Evolutionary conservation across 1,284 basidiomycete species (phyloP).

Genomic region (Pholiota adiposa): DNA sequence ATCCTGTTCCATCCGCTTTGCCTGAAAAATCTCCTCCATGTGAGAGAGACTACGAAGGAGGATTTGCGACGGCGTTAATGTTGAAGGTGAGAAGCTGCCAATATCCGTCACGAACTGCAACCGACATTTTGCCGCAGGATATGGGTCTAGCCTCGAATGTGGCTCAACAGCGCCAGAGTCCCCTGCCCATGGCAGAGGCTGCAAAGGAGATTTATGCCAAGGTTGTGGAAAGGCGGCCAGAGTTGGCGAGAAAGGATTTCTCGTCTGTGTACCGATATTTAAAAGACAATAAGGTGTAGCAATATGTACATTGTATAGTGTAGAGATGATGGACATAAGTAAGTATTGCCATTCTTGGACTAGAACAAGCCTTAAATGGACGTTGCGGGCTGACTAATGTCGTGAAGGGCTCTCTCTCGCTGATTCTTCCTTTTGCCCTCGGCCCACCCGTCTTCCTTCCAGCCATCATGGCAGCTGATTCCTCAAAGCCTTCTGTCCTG

Average conservation of each 20-base stretch:
- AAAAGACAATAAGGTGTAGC: slow-evolving; percentile 16
- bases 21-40: slow-evolving; percentile 79
- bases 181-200: slow-evolving; percentile 67
- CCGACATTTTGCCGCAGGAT: slow-evolving; percentile 52
- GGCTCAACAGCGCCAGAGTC: slow-evolving; percentile 51
- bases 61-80: slow-evolving; percentile 86
- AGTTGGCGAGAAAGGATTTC: slow-evolving; percentile 74
- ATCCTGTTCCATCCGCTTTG: slow-evolving; percentile 81
- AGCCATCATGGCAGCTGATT: slow-evolving; percentile 34
- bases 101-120: neutral
- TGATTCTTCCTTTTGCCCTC: neutral
- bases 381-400: slow-evolving; percentile 19
- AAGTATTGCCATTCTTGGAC: slow-evolving; percentile 20
- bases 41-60: slow-evolving; percentile 82
- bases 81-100: slow-evolving; percentile 59
- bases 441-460: neutral
- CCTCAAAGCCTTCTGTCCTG: slow-evolving; percentile 69
- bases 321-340: neutral
- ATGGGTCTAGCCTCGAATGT: slow-evolving; percentile 77
- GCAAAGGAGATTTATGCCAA: slow-evolving; percentile 64
- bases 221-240: slow-evolving; percentile 56
- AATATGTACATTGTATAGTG: neutral
- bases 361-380: slow-evolving; percentile 17
- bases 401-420: slow-evolving; percentile 17
- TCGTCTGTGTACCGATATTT: slow-evolving; percentile 79